These are phyloP conservation scores for Aleurites moluccanus DNA, from an alignment of 441 rosid species.

Conservation along the genomic window DNA sequence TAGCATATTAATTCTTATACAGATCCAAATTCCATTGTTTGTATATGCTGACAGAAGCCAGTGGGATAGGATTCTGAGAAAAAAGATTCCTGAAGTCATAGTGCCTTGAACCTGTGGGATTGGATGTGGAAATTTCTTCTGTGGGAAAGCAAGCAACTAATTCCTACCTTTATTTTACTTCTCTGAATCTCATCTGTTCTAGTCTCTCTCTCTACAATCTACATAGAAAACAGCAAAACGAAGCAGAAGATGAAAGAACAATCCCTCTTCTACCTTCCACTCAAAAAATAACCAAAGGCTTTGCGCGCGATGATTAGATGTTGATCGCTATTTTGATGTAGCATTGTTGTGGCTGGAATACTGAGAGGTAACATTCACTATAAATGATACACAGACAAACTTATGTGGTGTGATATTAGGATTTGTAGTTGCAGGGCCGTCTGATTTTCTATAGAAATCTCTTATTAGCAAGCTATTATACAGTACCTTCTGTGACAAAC, in stretches of 20 bases:
- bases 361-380: background rate
- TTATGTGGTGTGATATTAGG: background rate
- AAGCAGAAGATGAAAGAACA: constrained; percentile 17
- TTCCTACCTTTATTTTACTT: constrained; percentile 20
- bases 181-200: constrained; percentile 20
- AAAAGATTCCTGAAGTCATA: constrained; percentile 13
- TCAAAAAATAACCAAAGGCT: background rate
- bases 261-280: background rate
- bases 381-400: background rate
- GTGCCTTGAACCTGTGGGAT: constrained; percentile 18
- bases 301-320: background rate
- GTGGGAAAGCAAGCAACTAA: constrained; percentile 15
- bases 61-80: background rate
- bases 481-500: background rate
- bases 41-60: background rate
- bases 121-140: constrained; percentile 24
- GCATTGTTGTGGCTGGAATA: background rate
- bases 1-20: background rate
- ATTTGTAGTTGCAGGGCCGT: background rate
- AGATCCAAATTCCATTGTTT: background rate
- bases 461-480: background rate
- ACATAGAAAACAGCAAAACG: constrained; percentile 4
- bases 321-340: background rate
- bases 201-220: constrained; percentile 7
- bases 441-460: background rate